Percentiles rank a stretch among this genome's conserved stretches.
Evolutionary conservation across 1,284 basidiomycete species (phyloP).

Genomic region (Ceratobasidium sp.): DNA sequence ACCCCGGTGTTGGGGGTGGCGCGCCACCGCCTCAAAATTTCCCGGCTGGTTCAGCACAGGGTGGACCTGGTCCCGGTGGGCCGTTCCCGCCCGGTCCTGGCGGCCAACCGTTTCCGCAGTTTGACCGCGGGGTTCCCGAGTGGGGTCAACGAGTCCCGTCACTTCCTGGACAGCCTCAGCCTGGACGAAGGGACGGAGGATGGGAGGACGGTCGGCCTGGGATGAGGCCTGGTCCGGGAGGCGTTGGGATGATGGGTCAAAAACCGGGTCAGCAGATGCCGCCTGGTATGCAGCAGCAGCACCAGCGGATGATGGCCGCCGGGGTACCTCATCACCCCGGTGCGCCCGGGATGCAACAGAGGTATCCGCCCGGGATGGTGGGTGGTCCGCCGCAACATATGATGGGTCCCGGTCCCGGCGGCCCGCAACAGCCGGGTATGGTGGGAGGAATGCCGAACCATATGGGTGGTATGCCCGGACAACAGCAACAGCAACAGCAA

Average conservation of each 20-base stretch:
- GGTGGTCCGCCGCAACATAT: background rate
- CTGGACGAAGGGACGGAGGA: too few relatives aligned
- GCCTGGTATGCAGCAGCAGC: slow-evolving; percentile 5
- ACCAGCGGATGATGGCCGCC: background rate
- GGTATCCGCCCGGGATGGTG: slow-evolving; percentile 25
- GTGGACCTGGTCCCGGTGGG: slow-evolving; percentile 2
- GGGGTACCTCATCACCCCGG: background rate
- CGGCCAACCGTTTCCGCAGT: slow-evolving; percentile 1
- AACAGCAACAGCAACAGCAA: background rate
- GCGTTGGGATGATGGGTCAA: slow-evolving; percentile 8
- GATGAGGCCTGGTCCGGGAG: slow-evolving; percentile 11
- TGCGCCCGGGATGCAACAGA: background rate
- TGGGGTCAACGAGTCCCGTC: slow-evolving; percentile 16
- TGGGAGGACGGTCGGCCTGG: slow-evolving; percentile 22
- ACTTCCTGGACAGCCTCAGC: background rate
- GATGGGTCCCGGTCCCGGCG: background rate
- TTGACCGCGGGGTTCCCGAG: slow-evolving; percentile 11
- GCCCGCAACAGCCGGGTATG: slow-evolving; percentile 3
- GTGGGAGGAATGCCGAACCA: slow-evolving; percentile 18
- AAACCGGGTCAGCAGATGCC: slow-evolving; percentile 7
- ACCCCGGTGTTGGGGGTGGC: too few relatives aligned
- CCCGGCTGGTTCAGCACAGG: background rate
- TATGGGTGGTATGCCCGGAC: slow-evolving; percentile 18
- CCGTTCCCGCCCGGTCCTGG: slow-evolving; percentile 16
- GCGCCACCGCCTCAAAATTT: slow-evolving; percentile 20